Evolutionary conservation across 805 yeast species (phyloP), one percentile per base, ranked within the genome.

Genomic region (Lipomyces chichibuensis): DNA sequence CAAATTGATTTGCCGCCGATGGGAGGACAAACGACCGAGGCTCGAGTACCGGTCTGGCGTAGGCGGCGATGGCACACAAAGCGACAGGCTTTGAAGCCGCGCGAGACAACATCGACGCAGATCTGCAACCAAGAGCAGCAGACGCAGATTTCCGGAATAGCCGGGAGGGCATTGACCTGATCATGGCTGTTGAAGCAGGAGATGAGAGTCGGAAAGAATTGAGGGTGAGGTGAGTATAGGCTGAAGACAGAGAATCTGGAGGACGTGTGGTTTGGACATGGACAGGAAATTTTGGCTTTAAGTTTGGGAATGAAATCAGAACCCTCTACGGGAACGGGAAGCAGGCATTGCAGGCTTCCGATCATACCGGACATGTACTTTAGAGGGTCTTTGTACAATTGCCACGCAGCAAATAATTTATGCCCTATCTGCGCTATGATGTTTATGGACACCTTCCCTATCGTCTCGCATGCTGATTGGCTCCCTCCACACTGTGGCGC

Each of bases 1-100:
- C 64, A 32, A 46, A 66, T 53, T 56, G 66, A 33, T 62, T 25
- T 23, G 35, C 39, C 43, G 29, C 62, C 33, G 57, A 53, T 54
- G 46, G 51, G 35, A 56, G 25, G 27, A 81, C 80, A 17, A 60
- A 54, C 17, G 65, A 43, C n/a, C 65, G 46, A 23, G 33, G 39
- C 52, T 46, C 57, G 58, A 25, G 43, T 23, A 59, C 29, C 17
- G 59, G 43, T 29, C 65, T 46, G 63, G 57, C 43, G 29, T 27
- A 14, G 43, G 32, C 29, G 3, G 56, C 39, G 20, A 49, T 25
- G 29, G 65, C 43, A 46, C 59, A 25, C 32, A 13, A 32, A 32
- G 51, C 55, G 55, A 37, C 23, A 54, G 56, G 51, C 5, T 54
- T 33, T n/a, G 25, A 33, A 3, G 65, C 55, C 35, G 52, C 56